Base-by-base conservation (phyloP, 2,329 filamentous ascomycete species). In the Grosmannia serpens region DNA sequence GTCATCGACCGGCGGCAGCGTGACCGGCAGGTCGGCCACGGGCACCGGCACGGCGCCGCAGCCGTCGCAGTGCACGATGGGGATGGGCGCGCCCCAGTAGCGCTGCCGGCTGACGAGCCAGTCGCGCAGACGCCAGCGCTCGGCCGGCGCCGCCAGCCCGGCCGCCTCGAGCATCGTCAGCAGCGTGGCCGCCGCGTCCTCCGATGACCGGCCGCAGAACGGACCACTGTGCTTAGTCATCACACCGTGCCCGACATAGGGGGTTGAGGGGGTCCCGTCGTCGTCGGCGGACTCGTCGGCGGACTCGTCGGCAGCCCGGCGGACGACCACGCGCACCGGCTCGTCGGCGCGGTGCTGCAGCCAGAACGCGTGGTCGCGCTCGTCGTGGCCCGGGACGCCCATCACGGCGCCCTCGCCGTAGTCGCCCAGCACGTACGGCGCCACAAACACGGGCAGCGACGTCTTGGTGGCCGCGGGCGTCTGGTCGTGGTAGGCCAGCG, bases 91-190 rank as follows among this genome's bases (percentile, higher is more conserved):
- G 17, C 91, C 91, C 91, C 91, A 96, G 69, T 95, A 95, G 63
- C 91, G 79, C 70, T 96, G 91, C n/a, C 91, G 84, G 69, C 89
- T 95, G 65, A 96, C 87, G 58, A 96, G 75, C 91, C 91, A 96
- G 71, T 96, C 91, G 60, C 89, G 79, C 29, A 96, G 77, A 56
- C 87, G 84, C 89, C 89, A 95, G 61, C 83, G 88, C 60, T 88
- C 83, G 10, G 81, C 76, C n/a, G 75, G 69, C 59, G 82, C 76
- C 11, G 84, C 88, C n/a, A 84, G 74, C 1, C 75, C 72, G 6
- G 81, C 79, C 3, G 75, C 70, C 61, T 81, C 72, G 2, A 86
- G 77, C 64, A 81, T 71, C 38, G 73, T 68, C 22, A 90, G 71
- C 55, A 95, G 81, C 63, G 78, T 74, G 60, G 78, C 69, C 3